Base-by-base conservation (phyloP, 495 filamentous ascomycete species). In the Lasiosphaeris hirsuta region DNA sequence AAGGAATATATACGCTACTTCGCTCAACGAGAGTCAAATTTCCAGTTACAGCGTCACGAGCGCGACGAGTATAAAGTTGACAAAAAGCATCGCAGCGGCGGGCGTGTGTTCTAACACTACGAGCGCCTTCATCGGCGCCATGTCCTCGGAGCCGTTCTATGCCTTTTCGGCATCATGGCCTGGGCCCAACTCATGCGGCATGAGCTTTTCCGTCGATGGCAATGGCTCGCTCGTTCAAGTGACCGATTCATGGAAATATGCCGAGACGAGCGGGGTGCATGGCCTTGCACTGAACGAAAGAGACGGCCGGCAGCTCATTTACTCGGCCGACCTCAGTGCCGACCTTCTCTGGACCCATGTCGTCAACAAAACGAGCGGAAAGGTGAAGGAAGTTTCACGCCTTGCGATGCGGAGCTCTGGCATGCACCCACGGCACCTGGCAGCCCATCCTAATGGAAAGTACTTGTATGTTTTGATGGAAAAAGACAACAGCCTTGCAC, bases 41-140 rank as follows among this genome's bases (percentile, higher is more conserved):
- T 57, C 70, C 23, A 68, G 63, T 51, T 74, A 70, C 60, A 82
- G 86, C 45, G 70, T 84, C 14, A 73, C 79, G 10, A 77, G 80
- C 51, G 77, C 78, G 10, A 76, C 73, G 5, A 74, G 77, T 3
- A 83, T 82, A 59, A 83, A 85, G 55, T 75, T 86, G 43, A 83
- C 88, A 54, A 81, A 81, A 0, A 86, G 83, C 65, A 72, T 91
- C 58, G 75, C 84, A 11, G 88, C 84, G 15, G 83, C 82, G 7
- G 81, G 79, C 35, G 84, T 84, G 13, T 74, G 73, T 53, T 11
- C 45, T 0, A 65, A 61, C 34, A 58, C 44, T 14, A 69, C 63
- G 43, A 63, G 61, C 23, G 61, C 69, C 48, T 75, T 69, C 49
- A 50, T 71, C 35, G 44, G 59, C 0, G 64, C 68, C 13, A 56